Evolutionary conservation across 306 rosid genomes (phyloP), one percentile per base, ranked within the genome.

Genomic region (Quercus variabilis): DNA sequence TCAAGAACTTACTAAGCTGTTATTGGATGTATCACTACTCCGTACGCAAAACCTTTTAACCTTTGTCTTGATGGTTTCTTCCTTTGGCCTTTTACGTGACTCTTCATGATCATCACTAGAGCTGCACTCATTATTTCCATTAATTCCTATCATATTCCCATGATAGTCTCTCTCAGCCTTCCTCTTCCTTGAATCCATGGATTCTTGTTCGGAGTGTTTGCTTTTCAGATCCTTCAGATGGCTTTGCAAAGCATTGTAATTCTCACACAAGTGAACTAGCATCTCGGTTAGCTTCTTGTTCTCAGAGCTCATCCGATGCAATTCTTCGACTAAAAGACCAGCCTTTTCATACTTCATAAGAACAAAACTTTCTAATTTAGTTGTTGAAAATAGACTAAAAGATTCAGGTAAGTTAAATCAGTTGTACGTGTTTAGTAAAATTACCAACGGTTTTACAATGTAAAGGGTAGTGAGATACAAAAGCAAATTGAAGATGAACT

Each of bases 1-100:
- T 33, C 35, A 62, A 68, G 57, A 57, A 85, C 88, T 85, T 86
- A 92, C 97, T n/a, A 91, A 79, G 88, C 91, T 77, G 18, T 83
- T 82, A 57, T 92, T 87, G 2, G 92, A 91, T 68, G 90, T 83
- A 56, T 92, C 88, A 0, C 84, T 87, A 0, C 84, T 87, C 35
- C 82, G 90, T 46, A 91, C 95, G 70, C 85, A 82, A 83, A 86
- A 87, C 30, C 84, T 92, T 17, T 87, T 83, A 82, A 88, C 68
- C 85, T 86, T 91, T 12, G 88, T n/a, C 15, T 86, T 85, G 31
- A 62, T 73, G 64, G 68, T 63, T 54, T 72, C 89, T 46, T 72
- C 89, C 62, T 54, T 85, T 23, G 84, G 80, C 85, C 81, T 81
- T 79, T 83, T 92, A 70, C 75, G 72, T 18, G 89, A 68, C 3